Base-by-base conservation (phyloP, 768 basidiomycete species). In the Obba rivulosa region DNA sequence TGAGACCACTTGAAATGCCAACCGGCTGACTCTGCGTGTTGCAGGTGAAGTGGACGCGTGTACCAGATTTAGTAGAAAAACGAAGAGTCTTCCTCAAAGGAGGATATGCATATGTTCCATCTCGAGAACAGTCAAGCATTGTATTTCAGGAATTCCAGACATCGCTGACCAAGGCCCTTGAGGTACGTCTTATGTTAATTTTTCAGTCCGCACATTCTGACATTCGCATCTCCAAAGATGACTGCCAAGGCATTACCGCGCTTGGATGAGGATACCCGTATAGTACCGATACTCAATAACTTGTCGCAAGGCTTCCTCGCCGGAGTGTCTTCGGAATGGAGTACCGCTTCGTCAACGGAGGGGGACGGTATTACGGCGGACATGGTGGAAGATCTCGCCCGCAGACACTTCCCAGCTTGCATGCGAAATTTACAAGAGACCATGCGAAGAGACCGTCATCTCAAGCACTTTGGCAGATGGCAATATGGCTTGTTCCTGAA, bases 401-500 rank as follows among this genome's bases (percentile, higher is more conserved):
- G 70, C 57, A 86, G 85, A 64, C 92, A 97, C 63, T 98, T 92
- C 78, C 96, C 96, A 1, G 71, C 92, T 56, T 99, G 96, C 64
- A 96, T 96, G 93, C 83, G 91, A 43, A 85, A 84, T 56, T 69
- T 96, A 45, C 93, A 97, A 60, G 87, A 88, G 45, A 80, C 72
- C 45, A 69, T 97, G 49, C 75, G 78, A 52, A 70, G 77, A 54
- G 87, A 92, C 63, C 78, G 81, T 43, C 95, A 97, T 63, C 70
- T 99, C 55, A 95, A 94, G 63, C 93, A 99, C 64, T 89, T 83
- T 66, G 95, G 88, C 10, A 75, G 96, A 24, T 67, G 96, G 54
- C 86, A 97, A 57, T 92, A 96, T 59, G 91, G 89, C 2, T 66
- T 99, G 25, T 99, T 99, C 72, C 71, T 99, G 60, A 99, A 99